A percentile compares a stretch with the other conserved stretches of the same genome.
phyloP scores from a whole-genome alignment of 768 basidiomycete genomes.

The Podaxis sp. region DNA sequence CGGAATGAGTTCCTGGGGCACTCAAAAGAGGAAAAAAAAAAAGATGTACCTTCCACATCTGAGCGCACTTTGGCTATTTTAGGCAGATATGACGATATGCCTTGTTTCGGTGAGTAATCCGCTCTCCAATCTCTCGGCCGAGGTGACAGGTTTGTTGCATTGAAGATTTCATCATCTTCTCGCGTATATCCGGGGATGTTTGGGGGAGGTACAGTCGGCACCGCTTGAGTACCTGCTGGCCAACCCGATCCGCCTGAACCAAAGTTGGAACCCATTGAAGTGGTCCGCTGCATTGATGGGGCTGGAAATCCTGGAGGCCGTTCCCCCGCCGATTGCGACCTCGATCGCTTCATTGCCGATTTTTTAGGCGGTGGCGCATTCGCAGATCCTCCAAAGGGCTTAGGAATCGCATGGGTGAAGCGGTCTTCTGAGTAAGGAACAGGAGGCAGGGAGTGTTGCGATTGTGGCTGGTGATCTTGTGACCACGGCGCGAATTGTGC shows the following conservation, averaged over 20 bases:
- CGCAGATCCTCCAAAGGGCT: neutral
- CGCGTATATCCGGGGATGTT: slow-evolving; percentile 20
- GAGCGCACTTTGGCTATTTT: slow-evolving; percentile 23
- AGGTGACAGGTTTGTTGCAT: slow-evolving; percentile 30
- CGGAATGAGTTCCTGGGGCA: neutral
- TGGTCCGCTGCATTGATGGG: neutral
- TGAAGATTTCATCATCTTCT: slow-evolving; percentile 22
- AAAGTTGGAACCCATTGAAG: neutral
- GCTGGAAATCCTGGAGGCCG: neutral
- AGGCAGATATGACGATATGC: slow-evolving; percentile 23
- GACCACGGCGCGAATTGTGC: neutral
- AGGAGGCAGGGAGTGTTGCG: neutral
- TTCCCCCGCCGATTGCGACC: neutral
- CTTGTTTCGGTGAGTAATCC: slow-evolving; percentile 29
- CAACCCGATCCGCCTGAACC: neutral
- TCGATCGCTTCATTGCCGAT: slow-evolving; percentile 3
- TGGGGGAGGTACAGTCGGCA: neutral
- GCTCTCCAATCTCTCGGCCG: slow-evolving; percentile 41
- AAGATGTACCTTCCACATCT: slow-evolving; percentile 28
- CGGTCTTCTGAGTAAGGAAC: neutral
- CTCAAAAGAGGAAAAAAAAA: neutral
- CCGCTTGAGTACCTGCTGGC: neutral
- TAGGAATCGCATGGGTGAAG: neutral
- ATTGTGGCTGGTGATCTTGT: neutral
- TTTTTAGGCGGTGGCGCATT: slow-evolving; percentile 2